These are phyloP conservation scores for Phycomyces nitens DNA, from an alignment of 192 early-diverging fungal genomes.

Conservation along the genomic window DNA sequence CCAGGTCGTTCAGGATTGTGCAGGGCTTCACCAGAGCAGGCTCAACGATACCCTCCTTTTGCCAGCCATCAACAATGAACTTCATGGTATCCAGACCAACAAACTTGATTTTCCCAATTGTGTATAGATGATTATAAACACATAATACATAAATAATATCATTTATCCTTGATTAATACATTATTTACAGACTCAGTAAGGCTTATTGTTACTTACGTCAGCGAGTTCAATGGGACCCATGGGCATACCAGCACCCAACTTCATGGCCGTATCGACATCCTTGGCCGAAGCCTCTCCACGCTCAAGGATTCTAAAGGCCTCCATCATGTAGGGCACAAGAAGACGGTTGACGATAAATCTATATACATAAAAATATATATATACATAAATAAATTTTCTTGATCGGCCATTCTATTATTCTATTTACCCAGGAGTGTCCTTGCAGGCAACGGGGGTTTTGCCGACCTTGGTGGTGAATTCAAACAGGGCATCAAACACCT, in stretches of 20 bases:
- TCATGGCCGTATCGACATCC: slow-evolving; percentile 96
- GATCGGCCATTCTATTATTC: neutral
- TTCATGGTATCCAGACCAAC: slow-evolving; percentile 95
- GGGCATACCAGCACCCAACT: slow-evolving; percentile 93
- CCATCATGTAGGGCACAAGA: slow-evolving; percentile 94
- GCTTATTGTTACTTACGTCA: slow-evolving; percentile 51
- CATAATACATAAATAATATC: too few species aligned
- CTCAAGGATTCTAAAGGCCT: slow-evolving; percentile 89
- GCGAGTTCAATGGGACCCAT: slow-evolving; percentile 90
- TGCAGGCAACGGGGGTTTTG: slow-evolving; percentile 90
- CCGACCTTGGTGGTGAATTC: slow-evolving; percentile 71
- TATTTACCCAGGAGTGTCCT: slow-evolving; percentile 83
- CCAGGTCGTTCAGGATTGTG: slow-evolving; percentile 68
- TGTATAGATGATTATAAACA: too few species aligned
- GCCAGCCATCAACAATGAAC: slow-evolving; percentile 95
- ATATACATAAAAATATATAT: neutral
- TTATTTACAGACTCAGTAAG: neutral
- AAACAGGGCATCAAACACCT: slow-evolving; percentile 61
- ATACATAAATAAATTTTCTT: too few species aligned
- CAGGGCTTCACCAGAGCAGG: slow-evolving; percentile 72
- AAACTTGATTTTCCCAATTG: too few species aligned
- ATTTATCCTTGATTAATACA: too few species aligned
- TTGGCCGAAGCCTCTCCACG: slow-evolving; percentile 78
- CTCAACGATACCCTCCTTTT: slow-evolving; percentile 76
- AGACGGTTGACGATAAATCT: slow-evolving; percentile 93